Conservation (phyloP, 768 basidiomycete genomes). For the Agrocybe pediades region DNA sequence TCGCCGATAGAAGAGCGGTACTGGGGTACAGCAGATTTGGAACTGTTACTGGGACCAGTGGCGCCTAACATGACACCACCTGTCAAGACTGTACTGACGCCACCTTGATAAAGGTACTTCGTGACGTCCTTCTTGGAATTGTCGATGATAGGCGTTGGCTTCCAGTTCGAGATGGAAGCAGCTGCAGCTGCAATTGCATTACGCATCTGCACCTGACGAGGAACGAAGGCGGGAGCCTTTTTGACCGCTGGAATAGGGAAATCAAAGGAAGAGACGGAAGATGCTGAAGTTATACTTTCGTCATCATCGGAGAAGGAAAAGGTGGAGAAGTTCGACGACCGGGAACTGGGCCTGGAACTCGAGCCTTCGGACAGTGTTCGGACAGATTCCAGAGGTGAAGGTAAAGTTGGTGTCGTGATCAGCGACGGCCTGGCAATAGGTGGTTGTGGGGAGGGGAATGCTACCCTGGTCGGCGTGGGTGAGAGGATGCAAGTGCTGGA, state of each 20-base stretch:
- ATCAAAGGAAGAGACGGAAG: conserved; percentile 29
- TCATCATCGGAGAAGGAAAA: conserved; percentile 30
- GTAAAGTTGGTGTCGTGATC: neutral
- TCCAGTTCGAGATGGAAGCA: too few relatives aligned
- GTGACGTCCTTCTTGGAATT: conserved; percentile 27
- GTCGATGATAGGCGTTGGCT: conserved; percentile 25
- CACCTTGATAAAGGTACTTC: conserved; percentile 43
- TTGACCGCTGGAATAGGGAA: conserved; percentile 15
- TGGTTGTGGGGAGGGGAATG: conserved; percentile 13
- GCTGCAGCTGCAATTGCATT: conserved; percentile 31
- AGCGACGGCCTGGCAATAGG: neutral
- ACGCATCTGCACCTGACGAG: conserved; percentile 25
- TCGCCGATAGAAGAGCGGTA: conserved; percentile 17
- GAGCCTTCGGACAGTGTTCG: too few relatives aligned
- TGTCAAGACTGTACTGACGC: conserved; percentile 42
- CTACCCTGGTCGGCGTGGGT: conserved; percentile 32
- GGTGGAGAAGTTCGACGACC: conserved; percentile 34
- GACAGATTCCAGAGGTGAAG: conserved; percentile 12
- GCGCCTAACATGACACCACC: conserved; percentile 49
- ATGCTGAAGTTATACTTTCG: conserved; percentile 33
- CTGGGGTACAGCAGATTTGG: conserved; percentile 15
- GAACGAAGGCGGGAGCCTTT: conserved; percentile 14
- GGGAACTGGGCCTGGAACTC: conserved; percentile 39
- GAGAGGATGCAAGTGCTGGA: conserved; percentile 30
- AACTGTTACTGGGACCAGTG: neutral